Base-by-base conservation (phyloP, 73 alveolate genomes). In the Paramecium sexaurelia region DNA sequence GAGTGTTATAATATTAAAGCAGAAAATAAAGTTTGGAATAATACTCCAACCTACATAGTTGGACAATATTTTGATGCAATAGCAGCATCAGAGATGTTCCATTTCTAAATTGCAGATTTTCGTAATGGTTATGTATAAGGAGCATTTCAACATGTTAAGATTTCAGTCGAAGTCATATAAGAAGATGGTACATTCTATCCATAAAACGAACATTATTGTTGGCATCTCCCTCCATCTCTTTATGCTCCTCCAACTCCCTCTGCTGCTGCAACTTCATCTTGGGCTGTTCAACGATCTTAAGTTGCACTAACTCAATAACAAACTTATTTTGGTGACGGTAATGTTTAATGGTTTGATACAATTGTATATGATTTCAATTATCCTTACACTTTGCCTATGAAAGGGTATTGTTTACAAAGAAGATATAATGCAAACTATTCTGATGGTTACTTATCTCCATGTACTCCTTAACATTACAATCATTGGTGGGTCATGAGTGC, bases 131-230 rank as follows among this genome's bases (percentile, higher is more conserved):
- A 69, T 69, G 85, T 69, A 6, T 13, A 32, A 69, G 85, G 85
- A 29, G 85, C 85, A 32, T 69, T 69, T 15, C 13, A 69, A 69
- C 85, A 69, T 69, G 55, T 69, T 0, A 69, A 69, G 32, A 35
- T 69, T 3, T 26, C 56, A 26, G 55, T 69, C 10, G 85, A 69
- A 19, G 85, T 69, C 5, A 69, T 5, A 10, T 37, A 69, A 69
- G 85, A 69, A 15, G 85, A 69, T 69, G 85, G 85, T 32, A 69
- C 85, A 32, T 69, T 69, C 85, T 69, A 69, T 69, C 85, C 85
- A 0, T 33, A 69, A 32, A 69, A 69, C 9, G 85, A 69, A 17
- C 85, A 69, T n/a, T 69, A 69, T 69, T 69, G 85, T 29, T 69
- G 85, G 85, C 85, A 69, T 69, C 35, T 69, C 6, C 85, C 85